Percentiles rank a stretch among this genome's conserved stretches.
Evolutionary conservation across 2,329 filamentous ascomycete species (phyloP).

Genomic region (Verticillium klebahnii): DNA sequence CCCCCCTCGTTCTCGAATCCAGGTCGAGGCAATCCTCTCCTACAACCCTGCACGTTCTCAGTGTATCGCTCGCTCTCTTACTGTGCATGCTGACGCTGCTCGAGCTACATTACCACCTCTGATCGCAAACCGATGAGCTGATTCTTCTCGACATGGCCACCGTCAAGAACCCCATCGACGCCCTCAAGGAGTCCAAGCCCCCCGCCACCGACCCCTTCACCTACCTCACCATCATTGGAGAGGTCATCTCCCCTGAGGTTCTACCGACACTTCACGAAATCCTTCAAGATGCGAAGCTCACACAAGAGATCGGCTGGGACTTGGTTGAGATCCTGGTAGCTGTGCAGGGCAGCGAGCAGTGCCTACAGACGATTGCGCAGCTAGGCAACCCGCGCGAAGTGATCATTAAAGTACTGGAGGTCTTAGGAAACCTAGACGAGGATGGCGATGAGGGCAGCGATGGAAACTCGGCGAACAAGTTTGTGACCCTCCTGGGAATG

Average conservation of each 20-base stretch:
- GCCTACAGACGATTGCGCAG: conserved; percentile 69
- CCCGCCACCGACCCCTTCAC: conserved; percentile 63
- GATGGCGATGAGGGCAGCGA: conserved; percentile 23
- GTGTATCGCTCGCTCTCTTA: neutral
- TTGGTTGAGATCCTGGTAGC: conserved; percentile 70
- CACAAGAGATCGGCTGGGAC: conserved; percentile 79
- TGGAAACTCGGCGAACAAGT: conserved; percentile 30
- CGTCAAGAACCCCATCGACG: conserved; percentile 35
- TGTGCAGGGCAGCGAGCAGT: conserved; percentile 62
- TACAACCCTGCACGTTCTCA: neutral
- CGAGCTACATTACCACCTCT: neutral
- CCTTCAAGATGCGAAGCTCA: conserved; percentile 63
- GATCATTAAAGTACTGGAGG: conserved; percentile 74
- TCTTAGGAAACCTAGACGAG: conserved; percentile 47
- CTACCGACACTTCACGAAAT: conserved; percentile 65
- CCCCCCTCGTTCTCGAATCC: neutral
- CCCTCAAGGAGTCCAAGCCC: conserved; percentile 44
- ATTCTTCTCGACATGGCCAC: conserved; percentile 14
- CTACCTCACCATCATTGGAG: conserved; percentile 74
- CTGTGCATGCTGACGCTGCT: neutral
- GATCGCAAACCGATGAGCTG: neutral
- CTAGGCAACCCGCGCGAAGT: conserved; percentile 79
- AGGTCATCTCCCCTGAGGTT: conserved; percentile 62
- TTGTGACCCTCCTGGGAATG: conserved; percentile 66
- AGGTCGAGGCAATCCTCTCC: neutral